Evolutionary conservation across 164 flowering plant genomes (phyloP), one percentile per base, ranked within the genome.

Genomic region (Brasenia schreberi): DNA sequence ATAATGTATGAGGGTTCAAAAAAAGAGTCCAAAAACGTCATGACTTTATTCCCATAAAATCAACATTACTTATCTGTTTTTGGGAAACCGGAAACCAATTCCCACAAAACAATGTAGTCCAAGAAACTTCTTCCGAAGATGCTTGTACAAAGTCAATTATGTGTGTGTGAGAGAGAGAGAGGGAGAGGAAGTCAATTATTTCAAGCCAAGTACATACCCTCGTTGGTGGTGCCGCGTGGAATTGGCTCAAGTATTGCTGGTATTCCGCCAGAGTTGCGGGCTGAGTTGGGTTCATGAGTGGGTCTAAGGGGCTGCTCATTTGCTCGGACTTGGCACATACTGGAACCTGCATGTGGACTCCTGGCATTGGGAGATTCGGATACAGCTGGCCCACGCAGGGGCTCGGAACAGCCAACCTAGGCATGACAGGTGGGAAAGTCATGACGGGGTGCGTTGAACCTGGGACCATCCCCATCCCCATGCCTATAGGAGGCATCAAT

Each of bases 401-500:
- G 45, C 74, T 72, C 27, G 88, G 79, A 64, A 83, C 69, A 5
- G 80, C 39, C 61, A 87, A 66, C 49, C 84, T 80, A 63, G 87
- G 74, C 44, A 92, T 43, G 62, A 81, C 72, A 19, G 88, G 72
- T 49, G 92, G 87, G 71, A 79, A 90, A 62, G 86, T 86, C 80
- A 84, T 68, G 76, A 83, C 74, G 5, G 87, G 88, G 11, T n/a
- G 63, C 33, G 63, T 10, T 83, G 82, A 79, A 14, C 78, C 81
- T 76, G 80, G 73, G 11, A 81, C 83, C 69, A 80, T 72, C 1
- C 82, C 80, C 79, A 79, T 72, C 16, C 87, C 87, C 88, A 88
- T 84, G 6, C 85, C 87, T 87, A 88, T 85, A 27, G 85, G 77
- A 5, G 84, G 74, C 85, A 90, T 84, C 84, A 77, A 88, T 9